Conservation (phyloP, 441 rosid species). For the Brassica hybrid region DNA sequence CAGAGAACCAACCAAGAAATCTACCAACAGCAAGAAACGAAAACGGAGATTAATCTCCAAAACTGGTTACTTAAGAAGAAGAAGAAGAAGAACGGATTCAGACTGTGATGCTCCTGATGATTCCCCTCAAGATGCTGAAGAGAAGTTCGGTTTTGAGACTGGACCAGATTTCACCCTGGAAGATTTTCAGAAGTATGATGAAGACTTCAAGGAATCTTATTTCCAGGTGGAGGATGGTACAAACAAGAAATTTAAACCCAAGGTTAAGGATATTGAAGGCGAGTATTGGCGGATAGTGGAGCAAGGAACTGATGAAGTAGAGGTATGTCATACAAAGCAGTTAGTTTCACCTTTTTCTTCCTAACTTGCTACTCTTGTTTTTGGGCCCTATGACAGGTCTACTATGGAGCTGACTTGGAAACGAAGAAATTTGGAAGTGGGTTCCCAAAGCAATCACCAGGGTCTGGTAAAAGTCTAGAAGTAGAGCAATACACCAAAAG, state of each 20-base stretch:
- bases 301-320: slow-evolving; percentile 87
- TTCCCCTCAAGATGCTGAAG: slow-evolving; percentile 61
- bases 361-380: slow-evolving; percentile 16
- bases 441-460: slow-evolving; percentile 67
- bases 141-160: slow-evolving; percentile 81
- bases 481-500: slow-evolving; percentile 59
- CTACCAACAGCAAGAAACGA: slow-evolving; percentile 66
- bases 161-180: slow-evolving; percentile 86
- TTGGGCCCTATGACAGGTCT: slow-evolving; percentile 57
- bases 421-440: slow-evolving; percentile 91
- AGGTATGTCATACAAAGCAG: slow-evolving; percentile 57
- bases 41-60: slow-evolving; percentile 66
- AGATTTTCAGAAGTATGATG: slow-evolving; percentile 74
- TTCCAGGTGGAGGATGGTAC: slow-evolving; percentile 57
- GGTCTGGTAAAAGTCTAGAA: slow-evolving; percentile 40
- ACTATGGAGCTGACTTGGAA: slow-evolving; percentile 96
- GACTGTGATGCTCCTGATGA: slow-evolving; percentile 48
- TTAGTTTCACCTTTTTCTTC: not conserved
- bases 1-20: slow-evolving; percentile 83
- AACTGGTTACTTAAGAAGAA: slow-evolving; percentile 56
- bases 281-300: slow-evolving; percentile 97
- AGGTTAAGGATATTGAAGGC: slow-evolving; percentile 84
- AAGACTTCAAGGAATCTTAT: slow-evolving; percentile 64
- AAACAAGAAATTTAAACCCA: slow-evolving; percentile 57
- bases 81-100: slow-evolving; percentile 47